Conservation (phyloP, 2,329 filamentous ascomycete species). For the Zymoseptoria ardabiliae region DNA sequence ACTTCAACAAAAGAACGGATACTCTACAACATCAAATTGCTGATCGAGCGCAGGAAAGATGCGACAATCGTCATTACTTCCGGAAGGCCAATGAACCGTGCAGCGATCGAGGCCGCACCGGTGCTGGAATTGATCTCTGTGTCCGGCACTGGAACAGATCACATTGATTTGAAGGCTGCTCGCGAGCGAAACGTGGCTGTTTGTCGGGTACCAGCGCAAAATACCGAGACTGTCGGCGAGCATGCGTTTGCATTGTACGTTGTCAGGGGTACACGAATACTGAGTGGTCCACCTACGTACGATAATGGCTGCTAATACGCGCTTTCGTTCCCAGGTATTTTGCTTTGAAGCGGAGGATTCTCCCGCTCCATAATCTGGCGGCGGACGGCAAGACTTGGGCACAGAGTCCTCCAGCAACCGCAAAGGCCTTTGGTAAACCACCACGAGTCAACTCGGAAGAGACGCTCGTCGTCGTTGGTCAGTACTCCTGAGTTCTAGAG, state of each 20-base stretch:
- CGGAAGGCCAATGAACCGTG: conserved; percentile 35
- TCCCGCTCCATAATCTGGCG: conserved; percentile 32
- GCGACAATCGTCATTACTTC: conserved; percentile 43
- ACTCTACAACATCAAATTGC: neutral
- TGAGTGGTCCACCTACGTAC: neutral
- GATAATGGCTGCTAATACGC: neutral
- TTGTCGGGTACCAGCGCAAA: conserved; percentile 41
- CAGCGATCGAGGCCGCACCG: conserved; percentile 35
- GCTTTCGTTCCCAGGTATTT: conserved; percentile 22
- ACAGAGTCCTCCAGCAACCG: conserved; percentile 8
- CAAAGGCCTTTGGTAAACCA: conserved; percentile 30
- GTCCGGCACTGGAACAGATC: conserved; percentile 43
- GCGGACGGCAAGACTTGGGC: conserved; percentile 35
- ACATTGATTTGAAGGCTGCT: conserved; percentile 40
- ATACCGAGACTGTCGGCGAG: conserved; percentile 42
- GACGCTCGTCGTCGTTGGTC: conserved; percentile 42
- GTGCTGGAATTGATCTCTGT: conserved; percentile 39
- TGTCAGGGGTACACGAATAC: neutral
- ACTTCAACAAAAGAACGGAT: conserved; percentile 27
- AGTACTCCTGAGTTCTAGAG: neutral
- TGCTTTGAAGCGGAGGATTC: conserved; percentile 37
- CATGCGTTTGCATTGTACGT: conserved; percentile 44
- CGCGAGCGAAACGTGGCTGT: conserved; percentile 39
- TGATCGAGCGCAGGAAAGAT: conserved; percentile 35
- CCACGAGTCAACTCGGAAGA: conserved; percentile 44